phyloP scores from a whole-genome alignment of 352 stramenopile species.

The Globisporangium mamillatum region DNA sequence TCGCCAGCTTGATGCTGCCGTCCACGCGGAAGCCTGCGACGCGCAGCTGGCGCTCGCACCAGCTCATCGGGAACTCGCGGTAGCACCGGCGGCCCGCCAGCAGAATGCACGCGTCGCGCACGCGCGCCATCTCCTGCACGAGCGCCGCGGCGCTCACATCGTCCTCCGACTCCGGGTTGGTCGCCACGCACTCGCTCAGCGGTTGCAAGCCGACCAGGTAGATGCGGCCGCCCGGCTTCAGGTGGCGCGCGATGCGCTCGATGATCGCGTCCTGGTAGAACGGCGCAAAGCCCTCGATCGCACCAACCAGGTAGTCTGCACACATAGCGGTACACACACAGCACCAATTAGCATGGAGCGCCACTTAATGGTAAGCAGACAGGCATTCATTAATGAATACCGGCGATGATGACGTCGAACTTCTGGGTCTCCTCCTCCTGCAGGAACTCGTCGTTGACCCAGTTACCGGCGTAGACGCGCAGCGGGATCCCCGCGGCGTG shows the following conservation, averaged over 20 bases:
- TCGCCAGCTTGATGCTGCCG: slow-evolving; percentile 66
- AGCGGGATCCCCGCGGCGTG: slow-evolving; percentile 33
- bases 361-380: not conserved
- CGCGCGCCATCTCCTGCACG: slow-evolving; percentile 65
- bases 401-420: slow-evolving; percentile 82
- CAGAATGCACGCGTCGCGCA: slow-evolving; percentile 89
- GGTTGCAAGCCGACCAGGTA: slow-evolving; percentile 89
- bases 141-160: slow-evolving; percentile 29
- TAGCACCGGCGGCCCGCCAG: slow-evolving; percentile 86
- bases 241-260: slow-evolving; percentile 58
- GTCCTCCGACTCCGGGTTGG: slow-evolving; percentile 25
- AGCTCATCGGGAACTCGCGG: slow-evolving; percentile 88
- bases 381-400: slow-evolving; percentile 14
- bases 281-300: slow-evolving; percentile 90
- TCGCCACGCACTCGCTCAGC: slow-evolving; percentile 54
- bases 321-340: not conserved
- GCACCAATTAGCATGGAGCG: not conserved
- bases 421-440: slow-evolving; percentile 39
- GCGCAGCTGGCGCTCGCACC: slow-evolving; percentile 78
- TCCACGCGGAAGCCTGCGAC: slow-evolving; percentile 50
- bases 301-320: slow-evolving; percentile 90
- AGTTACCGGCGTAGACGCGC: slow-evolving; percentile 65
- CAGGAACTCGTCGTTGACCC: slow-evolving; percentile 65
- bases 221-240: slow-evolving; percentile 82
- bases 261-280: slow-evolving; percentile 75